Percentiles rank a stretch among this genome's conserved stretches.
Conservation (phyloP, 2,329 filamentous ascomycete species). For the Chrysoporthe puriensis region DNA sequence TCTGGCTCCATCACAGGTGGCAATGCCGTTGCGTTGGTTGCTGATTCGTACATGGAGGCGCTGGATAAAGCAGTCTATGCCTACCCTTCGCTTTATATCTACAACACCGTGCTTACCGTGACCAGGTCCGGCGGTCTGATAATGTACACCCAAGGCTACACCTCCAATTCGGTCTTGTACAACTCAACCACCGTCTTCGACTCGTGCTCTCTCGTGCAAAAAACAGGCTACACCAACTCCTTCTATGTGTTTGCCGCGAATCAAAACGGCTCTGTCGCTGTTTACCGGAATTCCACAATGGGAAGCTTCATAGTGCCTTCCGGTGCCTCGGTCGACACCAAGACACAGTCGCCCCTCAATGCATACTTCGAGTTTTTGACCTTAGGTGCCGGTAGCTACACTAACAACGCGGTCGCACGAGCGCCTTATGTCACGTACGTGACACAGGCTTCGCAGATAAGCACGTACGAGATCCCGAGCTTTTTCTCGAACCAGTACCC, state of each 20-base stretch:
- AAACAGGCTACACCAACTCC: constrained; percentile 36
- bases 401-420: constrained; percentile 40
- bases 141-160: constrained; percentile 44
- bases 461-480: constrained; percentile 39
- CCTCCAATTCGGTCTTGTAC: constrained; percentile 28
- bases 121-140: constrained; percentile 40
- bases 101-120: constrained; percentile 46
- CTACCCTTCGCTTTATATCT: constrained; percentile 46
- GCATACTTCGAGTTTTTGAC: constrained; percentile 48
- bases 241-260: constrained; percentile 46
- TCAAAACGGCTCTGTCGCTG: constrained; percentile 42
- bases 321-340: constrained; percentile 38
- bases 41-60: constrained; percentile 50
- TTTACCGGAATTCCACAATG: constrained; percentile 46
- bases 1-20: constrained; percentile 29
- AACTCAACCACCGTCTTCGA: constrained; percentile 48
- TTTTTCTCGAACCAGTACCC: constrained; percentile 42
- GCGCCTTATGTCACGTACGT: constrained; percentile 40
- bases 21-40: constrained; percentile 42
- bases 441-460: constrained; percentile 39
- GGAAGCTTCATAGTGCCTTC: constrained; percentile 42
- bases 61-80: constrained; percentile 47
- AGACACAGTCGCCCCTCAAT: constrained; percentile 38
- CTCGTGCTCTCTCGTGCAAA: constrained; percentile 41
- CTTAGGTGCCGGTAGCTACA: constrained; percentile 45